Evolutionary conservation across 2,329 filamentous ascomycete genomes (phyloP), one percentile per base, ranked within the genome.

Genomic region (Westerdykella ornata): DNA sequence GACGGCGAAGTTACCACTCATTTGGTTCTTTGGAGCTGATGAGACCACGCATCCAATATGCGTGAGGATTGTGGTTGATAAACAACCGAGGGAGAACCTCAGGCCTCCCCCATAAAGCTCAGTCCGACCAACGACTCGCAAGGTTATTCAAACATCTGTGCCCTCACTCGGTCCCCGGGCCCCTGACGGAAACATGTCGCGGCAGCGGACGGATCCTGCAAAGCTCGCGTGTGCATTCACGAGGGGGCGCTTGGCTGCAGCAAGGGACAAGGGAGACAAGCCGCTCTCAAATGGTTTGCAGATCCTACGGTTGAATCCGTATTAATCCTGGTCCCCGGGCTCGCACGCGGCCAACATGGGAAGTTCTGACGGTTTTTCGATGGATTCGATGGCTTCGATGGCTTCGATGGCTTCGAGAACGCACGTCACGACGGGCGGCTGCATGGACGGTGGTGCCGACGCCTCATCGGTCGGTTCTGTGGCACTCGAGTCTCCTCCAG

Each of bases 251-350:
- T 33, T 14, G 30, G 30, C 30, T 33, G 30, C 30, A 33, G 30
- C 30, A 33, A 17, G 30, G 30, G n/a, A 14, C n/a, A 33, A 17
- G 16, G 30, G 16, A 14, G 30, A 17, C 30, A n/a, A 33, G 30
- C 30, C 30, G 30, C 30, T 33, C 13, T 33, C 30, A 33, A 33
- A 33, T 54, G 55, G 60, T 63, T 65, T 56, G 60, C 55, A 61
- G 62, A 65, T 65, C 60, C 54, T 55, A 60, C 60, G 57, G 54
- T 57, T 51, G 53, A 59, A 54, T 57, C 58, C 59, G 59, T 45
- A 37, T 39, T 20, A 38, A 45, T 43, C 47, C 47, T 46, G 43
- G 49, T 30, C 39, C 42, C 39, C 38, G 45, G 46, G 46, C 39
- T 42, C 48, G 39, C 35, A 30, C 16, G 14, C 19, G 30, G 30